These are phyloP conservation scores for Moniliophthora roreri DNA, from an alignment of 1,284 basidiomycete genomes.

Conservation along the genomic window DNA sequence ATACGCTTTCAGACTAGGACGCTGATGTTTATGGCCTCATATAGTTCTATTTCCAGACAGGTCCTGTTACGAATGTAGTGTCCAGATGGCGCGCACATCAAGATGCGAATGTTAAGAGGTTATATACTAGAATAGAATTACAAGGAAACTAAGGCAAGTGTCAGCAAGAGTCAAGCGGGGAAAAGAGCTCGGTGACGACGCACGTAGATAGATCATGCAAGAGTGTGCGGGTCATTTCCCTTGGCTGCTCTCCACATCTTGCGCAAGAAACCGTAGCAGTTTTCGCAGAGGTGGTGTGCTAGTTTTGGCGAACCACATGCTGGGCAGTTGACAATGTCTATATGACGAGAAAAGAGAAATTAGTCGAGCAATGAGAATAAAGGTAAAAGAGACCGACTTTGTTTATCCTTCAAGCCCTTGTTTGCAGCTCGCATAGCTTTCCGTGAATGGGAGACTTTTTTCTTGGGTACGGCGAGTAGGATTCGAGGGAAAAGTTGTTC, in stretches of 20 bases:
- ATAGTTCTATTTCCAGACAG: too few species aligned
- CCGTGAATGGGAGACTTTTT: conserved; percentile 89
- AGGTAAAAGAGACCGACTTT: conserved; percentile 57
- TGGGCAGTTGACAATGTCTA: conserved; percentile 91
- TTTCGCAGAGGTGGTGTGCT: conserved; percentile 85
- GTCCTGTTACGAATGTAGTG: too few species aligned
- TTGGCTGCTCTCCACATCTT: conserved; percentile 54
- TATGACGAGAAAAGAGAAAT: conserved; percentile 14
- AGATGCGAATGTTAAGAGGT: too few species aligned
- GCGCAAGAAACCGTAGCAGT: conserved; percentile 81
- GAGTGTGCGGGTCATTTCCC: conserved; percentile 8
- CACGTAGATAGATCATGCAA: conserved; percentile 5
- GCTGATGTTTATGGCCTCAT: too few species aligned
- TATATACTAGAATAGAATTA: background rate
- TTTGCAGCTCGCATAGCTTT: conserved; percentile 96
- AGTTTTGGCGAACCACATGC: conserved; percentile 89
- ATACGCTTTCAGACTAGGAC: too few species aligned
- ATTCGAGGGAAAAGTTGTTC: conserved; percentile 86
- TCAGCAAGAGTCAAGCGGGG: background rate
- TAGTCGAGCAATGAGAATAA: background rate
- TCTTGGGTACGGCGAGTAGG: conserved; percentile 92
- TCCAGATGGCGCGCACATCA: too few species aligned
- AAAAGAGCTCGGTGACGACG: background rate
- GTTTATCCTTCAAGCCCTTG: conserved; percentile 94
- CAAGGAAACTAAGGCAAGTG: background rate